Base-by-base conservation (phyloP, 2,329 filamentous ascomycete genomes). In the Sporothrix brasiliensis region DNA sequence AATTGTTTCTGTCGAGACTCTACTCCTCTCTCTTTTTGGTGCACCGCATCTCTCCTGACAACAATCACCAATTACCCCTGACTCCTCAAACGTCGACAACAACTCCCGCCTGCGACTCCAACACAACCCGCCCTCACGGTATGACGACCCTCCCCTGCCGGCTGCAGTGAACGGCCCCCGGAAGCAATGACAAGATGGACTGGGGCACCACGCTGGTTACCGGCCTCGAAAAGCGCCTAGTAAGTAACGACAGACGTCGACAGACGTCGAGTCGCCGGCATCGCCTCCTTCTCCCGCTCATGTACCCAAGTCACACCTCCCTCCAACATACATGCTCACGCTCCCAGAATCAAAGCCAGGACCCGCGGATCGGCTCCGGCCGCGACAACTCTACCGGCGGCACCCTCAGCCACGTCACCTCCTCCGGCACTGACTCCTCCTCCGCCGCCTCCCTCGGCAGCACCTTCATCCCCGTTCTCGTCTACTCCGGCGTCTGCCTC, bases 381-480 rank as follows among this genome's bases (percentile, higher is more conserved):
- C 80, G 82, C 54, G 78, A 82, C 68, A 80, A 80, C 74, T 77
- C 78, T 2, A 81, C 80, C 4, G 76, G 76, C 72, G 77, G 79
- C 73, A 81, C 81, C 49, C 60, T 83, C 67, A 76, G 78, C 73
- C 78, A 79, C 44, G 58, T 78, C 60, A 76, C 77, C 19, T 72
- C 76, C 19, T 75, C 74, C 34, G 76, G 76, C 39, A 78, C 77
- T n/a, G 78, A 82, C 74, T 83, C 81, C 10, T 78, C 79, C 4
- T 84, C 82, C 1, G 76, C 81, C 47, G 75, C 76, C 34, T 76
- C 81, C 0, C 77, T 85, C 16, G 78, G 87, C 60, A 80, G 80
- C 76, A 88, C 87, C 44, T 81, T 89, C 21, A 74, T 86, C 9
- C 87, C 87, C 11, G 81, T 88, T 5, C 75, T 85, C 58, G 72